Percentiles rank a stretch among this genome's conserved stretches.
Conservation (phyloP, 768 basidiomycete species). For the Roridomyces roridus region DNA sequence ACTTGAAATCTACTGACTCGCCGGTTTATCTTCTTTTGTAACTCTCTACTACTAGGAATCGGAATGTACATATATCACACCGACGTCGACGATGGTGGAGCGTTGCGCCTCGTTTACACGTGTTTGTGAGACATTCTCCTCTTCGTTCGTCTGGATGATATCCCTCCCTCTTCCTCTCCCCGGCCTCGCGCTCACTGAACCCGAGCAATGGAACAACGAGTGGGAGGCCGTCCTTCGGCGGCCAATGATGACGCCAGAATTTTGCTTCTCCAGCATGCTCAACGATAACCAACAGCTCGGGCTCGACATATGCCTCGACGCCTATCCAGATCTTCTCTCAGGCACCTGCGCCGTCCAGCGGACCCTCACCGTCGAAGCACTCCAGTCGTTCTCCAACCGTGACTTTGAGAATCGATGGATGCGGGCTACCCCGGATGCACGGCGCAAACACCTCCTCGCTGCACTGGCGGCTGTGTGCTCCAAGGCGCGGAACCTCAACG, state of each 20-base stretch:
- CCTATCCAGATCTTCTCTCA: not conserved
- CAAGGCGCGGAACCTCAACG: constrained; percentile 10
- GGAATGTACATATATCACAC: no score
- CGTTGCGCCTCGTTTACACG: no score
- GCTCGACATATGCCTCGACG: not conserved
- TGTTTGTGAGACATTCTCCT: no score
- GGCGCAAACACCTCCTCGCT: constrained; percentile 1
- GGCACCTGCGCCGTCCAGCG: constrained; percentile 21
- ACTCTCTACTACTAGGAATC: no score
- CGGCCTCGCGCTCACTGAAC: constrained; percentile 11
- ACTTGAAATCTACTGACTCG: no score
- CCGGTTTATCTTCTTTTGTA: no score
- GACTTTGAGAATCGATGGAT: constrained; percentile 16
- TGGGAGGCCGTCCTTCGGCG: constrained; percentile 13
- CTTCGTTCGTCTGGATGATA: no score
- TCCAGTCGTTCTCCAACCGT: not conserved
- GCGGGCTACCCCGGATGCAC: not conserved
- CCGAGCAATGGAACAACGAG: constrained; percentile 20
- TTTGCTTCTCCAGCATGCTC: not conserved
- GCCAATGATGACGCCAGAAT: not conserved
- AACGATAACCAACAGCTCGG: not conserved
- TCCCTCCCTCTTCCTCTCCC: not conserved
- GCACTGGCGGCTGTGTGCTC: constrained; percentile 11
- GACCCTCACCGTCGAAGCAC: constrained; percentile 7
- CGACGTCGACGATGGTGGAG: no score